A percentile compares a stretch with the other conserved stretches of the same genome.
phyloP scores from a whole-genome alignment of 768 basidiomycete genomes.

The Boletus sp. region DNA sequence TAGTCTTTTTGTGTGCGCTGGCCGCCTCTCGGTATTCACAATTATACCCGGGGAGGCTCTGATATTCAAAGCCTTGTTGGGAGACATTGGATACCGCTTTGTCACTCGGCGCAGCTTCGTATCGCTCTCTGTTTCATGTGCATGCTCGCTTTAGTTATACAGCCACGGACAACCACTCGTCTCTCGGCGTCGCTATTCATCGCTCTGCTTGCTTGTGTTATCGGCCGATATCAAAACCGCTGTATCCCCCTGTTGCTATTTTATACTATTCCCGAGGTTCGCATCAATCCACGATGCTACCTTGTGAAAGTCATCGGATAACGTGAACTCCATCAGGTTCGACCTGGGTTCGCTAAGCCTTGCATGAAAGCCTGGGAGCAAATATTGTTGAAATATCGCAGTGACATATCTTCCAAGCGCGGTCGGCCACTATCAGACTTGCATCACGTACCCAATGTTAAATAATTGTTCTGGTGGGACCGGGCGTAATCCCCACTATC shows the following conservation, averaged over 20 bases:
- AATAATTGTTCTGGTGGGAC: slow-evolving; percentile 5
- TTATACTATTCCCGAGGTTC: slow-evolving; percentile 14
- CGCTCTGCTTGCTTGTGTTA: slow-evolving; percentile 17
- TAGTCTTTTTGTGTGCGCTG: slow-evolving; percentile 30
- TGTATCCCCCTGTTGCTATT: slow-evolving; percentile 19
- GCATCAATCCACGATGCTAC: slow-evolving; percentile 12
- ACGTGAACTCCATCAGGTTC: slow-evolving; percentile 12
- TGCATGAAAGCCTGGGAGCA: slow-evolving; percentile 11
- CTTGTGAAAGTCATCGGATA: slow-evolving; percentile 21
- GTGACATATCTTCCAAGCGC: slow-evolving; percentile 3
- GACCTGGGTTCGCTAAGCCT: slow-evolving; percentile 4
- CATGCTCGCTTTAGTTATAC: slow-evolving; percentile 13
- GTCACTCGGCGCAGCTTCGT: slow-evolving; percentile 10
- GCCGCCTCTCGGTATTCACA: slow-evolving; percentile 22
- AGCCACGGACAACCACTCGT: slow-evolving; percentile 16
- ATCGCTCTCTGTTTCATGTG: slow-evolving; percentile 12
- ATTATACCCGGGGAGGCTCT: slow-evolving; percentile 16
- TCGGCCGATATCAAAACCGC: slow-evolving; percentile 23
- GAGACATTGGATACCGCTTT: slow-evolving; percentile 11
- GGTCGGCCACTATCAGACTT: neutral
- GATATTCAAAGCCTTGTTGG: slow-evolving; percentile 7
- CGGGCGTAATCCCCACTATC: neutral
- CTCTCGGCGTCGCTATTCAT: slow-evolving; percentile 7
- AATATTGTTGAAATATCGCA: neutral
- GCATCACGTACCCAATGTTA: neutral